Base-by-base conservation (phyloP, 1,284 basidiomycete species). In the Rhizoctonia solani region DNA sequence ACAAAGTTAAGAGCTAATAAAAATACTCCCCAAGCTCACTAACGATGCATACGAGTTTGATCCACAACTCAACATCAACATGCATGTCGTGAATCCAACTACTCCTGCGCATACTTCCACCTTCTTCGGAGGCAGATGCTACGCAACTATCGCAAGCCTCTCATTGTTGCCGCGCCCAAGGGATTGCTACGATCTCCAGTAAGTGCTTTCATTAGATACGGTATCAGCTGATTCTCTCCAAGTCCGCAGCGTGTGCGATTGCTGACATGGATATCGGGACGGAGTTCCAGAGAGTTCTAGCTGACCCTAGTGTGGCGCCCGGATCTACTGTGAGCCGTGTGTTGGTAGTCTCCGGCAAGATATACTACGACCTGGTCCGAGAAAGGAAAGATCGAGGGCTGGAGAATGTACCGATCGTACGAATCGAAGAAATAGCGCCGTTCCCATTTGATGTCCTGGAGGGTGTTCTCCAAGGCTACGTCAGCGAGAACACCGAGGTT, bases 61-160 rank as follows among this genome's bases (percentile, higher is more conserved):
- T 72, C 76, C 1, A 78, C 76, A 69, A 73, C 21, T 72, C 2
- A 87, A 89, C 71, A 78, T 86, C 71, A 95, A 95, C 74, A 87
- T 95, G 81, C 88, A 90, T 59, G 83, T 95, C 47, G 85, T 85
- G 8, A 94, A 88, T 78, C 91, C 92, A 0, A 95, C 92, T 0
- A 94, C 92, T 0, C 87, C 93, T 0, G 89, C 90, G 0, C 91
- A 95, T 91, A 93, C 74, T 95, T 95, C 85, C 93, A 95, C 76
- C 80, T 95, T 0, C 80, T 96, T 25, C 81, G 93, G 53, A 81
- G 93, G 47, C 93, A 95, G 75, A 84, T 95, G 76, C 81, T 83
- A 73, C 82, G 93, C 41, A 92, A 93, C 72, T 95, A 87, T 77
- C 82, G 93, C 68, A 93, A 92, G 75, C 93, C 92, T 0, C 79